Percentiles rank a stretch among this genome's conserved stretches.
Evolutionary conservation across 2,329 filamentous ascomycete species (phyloP).

Genomic region (Talaromyces funiculosus): DNA sequence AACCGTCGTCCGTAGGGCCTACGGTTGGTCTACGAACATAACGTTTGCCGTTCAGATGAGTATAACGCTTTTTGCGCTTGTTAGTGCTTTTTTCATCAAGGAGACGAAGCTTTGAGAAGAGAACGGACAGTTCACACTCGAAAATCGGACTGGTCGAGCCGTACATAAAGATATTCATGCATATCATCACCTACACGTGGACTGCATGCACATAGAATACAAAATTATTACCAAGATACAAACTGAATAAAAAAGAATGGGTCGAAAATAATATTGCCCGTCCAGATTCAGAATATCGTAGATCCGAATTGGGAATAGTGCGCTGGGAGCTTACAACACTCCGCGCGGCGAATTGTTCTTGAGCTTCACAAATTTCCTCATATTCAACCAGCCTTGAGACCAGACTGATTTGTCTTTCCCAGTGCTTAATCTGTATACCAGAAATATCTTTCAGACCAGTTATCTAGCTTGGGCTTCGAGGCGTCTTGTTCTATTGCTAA

Average conservation of each 20-base stretch:
- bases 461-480: neutral
- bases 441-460: neutral
- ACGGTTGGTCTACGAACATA: constrained; percentile 52
- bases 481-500: neutral
- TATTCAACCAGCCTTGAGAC: neutral
- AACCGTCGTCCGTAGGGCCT: constrained; percentile 59
- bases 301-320: neutral
- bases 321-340: neutral
- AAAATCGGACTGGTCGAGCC: neutral
- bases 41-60: constrained; percentile 48
- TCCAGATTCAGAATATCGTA: neutral
- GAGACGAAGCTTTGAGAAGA: constrained; percentile 43
- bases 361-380: neutral
- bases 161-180: neutral
- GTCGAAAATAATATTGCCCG: neutral
- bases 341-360: neutral
- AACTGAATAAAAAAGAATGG: too few relatives aligned
- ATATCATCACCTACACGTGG: neutral
- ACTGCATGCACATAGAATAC: neutral
- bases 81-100: constrained; percentile 48
- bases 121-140: neutral
- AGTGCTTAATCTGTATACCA: neutral
- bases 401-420: neutral
- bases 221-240: neutral
- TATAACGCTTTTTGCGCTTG: constrained; percentile 46